These are phyloP conservation scores for Spathaspora passalidarum DNA, from an alignment of 805 yeast genomes.

Conservation along the genomic window DNA sequence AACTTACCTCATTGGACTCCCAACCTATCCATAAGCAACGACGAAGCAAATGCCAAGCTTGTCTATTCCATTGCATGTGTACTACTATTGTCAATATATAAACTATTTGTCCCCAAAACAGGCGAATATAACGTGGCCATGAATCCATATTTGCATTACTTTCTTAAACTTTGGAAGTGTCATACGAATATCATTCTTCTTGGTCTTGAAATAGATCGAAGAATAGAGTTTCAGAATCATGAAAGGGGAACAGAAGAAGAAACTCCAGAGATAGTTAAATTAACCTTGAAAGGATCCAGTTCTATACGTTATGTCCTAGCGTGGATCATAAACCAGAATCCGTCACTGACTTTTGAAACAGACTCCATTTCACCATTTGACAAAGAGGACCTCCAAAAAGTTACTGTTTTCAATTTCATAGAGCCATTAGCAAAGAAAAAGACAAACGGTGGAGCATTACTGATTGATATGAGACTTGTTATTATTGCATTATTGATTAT, in stretches of 20 bases:
- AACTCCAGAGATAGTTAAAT: constrained; percentile 32
- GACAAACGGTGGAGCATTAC: constrained; percentile 56
- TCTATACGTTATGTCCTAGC: constrained; percentile 63
- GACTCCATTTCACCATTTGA: constrained; percentile 9
- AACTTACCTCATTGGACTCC: constrained; percentile 30
- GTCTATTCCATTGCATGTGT: constrained; percentile 32
- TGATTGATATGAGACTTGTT: constrained; percentile 55
- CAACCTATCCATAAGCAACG: constrained; percentile 9
- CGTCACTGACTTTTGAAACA: constrained; percentile 13
- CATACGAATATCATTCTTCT: constrained; percentile 56
- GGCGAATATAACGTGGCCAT: constrained; percentile 38
- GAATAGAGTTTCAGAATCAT: constrained; percentile 29
- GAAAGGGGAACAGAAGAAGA: constrained; percentile 20
- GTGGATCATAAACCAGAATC: constrained; percentile 46
- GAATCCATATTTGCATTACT: constrained; percentile 61
- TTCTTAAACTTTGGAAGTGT: constrained; percentile 63
- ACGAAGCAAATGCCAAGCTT: constrained; percentile 22
- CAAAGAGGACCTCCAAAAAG: constrained; percentile 56
- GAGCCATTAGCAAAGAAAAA: constrained; percentile 63
- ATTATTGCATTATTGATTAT: constrained; percentile 48
- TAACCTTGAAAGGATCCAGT: constrained; percentile 54
- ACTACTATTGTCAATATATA: constrained; percentile 27
- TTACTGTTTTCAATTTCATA: constrained; percentile 56
- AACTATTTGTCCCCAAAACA: constrained; percentile 26
- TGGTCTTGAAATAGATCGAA: constrained; percentile 53